Percentiles rank a stretch among this genome's conserved stretches.
Conservation (phyloP, 306 rosid genomes). For the Medicago ruthenica region DNA sequence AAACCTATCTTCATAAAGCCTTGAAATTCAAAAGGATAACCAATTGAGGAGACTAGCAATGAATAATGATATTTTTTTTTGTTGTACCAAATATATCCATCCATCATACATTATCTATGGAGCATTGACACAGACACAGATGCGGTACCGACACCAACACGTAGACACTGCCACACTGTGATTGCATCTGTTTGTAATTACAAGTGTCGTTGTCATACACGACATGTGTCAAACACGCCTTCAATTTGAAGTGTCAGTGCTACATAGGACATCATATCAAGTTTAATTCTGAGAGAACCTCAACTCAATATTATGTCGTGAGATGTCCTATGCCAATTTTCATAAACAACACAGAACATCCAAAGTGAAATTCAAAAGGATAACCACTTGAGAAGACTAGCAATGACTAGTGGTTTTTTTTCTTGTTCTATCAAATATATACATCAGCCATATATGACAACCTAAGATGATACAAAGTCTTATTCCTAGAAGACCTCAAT, state of each 20-base stretch:
- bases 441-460: too few relatives aligned
- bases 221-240: not conserved
- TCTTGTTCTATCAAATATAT: too few relatives aligned
- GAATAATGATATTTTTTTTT: not conserved
- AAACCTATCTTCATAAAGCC: constrained; percentile 17
- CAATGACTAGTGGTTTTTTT: too few relatives aligned
- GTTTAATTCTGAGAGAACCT: not conserved
- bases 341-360: not conserved
- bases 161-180: not conserved
- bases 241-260: not conserved
- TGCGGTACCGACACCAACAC: not conserved
- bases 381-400: too few relatives aligned
- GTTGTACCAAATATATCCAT: constrained; percentile 10
- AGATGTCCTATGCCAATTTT: not conserved
- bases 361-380: not conserved
- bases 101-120: not conserved
- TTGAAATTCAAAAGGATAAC: constrained; percentile 2
- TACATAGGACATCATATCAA: not conserved
- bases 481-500: too few relatives aligned
- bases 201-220: not conserved
- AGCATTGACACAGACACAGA: not conserved
- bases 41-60: constrained; percentile 6
- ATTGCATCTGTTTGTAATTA: not conserved
- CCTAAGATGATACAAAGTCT: too few relatives aligned
- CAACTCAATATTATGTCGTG: not conserved